Conservation (phyloP, 2,329 filamentous ascomycete species). For the Cadophora gregata region DNA sequence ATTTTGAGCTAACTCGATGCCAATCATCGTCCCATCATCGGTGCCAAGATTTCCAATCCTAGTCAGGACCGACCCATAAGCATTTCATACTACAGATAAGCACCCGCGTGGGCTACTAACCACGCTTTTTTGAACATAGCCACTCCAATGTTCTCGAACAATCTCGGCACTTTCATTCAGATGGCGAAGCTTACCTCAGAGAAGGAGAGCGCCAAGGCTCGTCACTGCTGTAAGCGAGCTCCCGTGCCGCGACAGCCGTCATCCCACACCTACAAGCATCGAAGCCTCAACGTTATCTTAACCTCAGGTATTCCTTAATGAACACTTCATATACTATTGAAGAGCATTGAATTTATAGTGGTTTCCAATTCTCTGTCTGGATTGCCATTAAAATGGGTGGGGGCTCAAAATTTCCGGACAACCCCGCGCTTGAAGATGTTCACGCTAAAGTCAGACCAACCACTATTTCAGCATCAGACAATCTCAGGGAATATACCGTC, state of each 20-base stretch:
- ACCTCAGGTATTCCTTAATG: neutral
- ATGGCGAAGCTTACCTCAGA: too few relatives aligned
- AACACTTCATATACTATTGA: neutral
- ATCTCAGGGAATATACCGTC: neutral
- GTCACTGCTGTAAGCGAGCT: neutral
- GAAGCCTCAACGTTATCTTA: constrained; percentile 1
- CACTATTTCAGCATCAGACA: neutral
- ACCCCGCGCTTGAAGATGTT: neutral
- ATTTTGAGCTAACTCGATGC: neutral
- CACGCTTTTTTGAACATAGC: neutral
- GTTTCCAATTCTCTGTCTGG: neutral
- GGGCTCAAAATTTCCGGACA: neutral
- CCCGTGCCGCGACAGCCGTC: neutral
- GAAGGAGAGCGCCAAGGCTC: neutral
- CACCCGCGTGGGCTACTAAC: neutral
- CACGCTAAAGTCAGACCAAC: neutral
- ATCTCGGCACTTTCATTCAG: neutral
- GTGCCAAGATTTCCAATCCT: neutral
- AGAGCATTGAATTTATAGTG: too few relatives aligned
- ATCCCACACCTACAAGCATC: constrained; percentile 1
- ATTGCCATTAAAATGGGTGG: neutral
- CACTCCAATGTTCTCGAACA: neutral
- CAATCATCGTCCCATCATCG: neutral
- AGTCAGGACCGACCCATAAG: neutral
- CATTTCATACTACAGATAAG: neutral